Base-by-base conservation (phyloP, 306 rosid genomes). In the Corylus avellana region DNA sequence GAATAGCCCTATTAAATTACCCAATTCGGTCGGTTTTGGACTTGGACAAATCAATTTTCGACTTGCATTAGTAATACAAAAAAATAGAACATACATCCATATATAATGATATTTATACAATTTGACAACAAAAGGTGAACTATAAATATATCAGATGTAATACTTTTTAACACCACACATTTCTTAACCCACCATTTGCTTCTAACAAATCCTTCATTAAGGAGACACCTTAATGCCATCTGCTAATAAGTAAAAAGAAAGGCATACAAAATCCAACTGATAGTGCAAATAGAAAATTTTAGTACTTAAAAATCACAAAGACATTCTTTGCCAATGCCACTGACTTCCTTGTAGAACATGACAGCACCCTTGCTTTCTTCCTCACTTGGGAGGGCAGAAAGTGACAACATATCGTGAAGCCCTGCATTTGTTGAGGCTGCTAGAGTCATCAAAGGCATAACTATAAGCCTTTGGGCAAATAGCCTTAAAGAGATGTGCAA, bases 401-500 rank as follows among this genome's bases (percentile, higher is more conserved):
- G 98, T 94, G 88, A 94, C 86, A 20, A 91, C 97, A 55, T 94
- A 92, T 39, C 97, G 85, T 0, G 97, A 82, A 69, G 96, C 98
- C 86, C 97, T 85, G 80, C 98, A 94, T 84, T 85, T 88, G 73
- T 91, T 90, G 68, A 94, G 98, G 83, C 98, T 94, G 49, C 88
- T 82, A 80, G 92, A 77, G 77, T 94, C 98, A 84, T 94, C 98
- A 83, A 89, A 94, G 14, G 98, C 98, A 77, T 87, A 94, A 79
- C 97, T 94, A 76, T 92, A 94, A 82, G 98, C 98, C 90, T 90
- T 94, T 8, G 98, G 98, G 72, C 98, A 94, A n/a, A 94, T 92
- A 46, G 98, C 97, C 88, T 94, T 94, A 74, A 94, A 94, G 4
- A 94, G 87, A 32, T 92, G 87, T 1, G 98, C 92, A 84, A 88